Evolutionary conservation across 2,329 filamentous ascomycete genomes (phyloP).

Genomic region (Penicillium rolfsii): DNA sequence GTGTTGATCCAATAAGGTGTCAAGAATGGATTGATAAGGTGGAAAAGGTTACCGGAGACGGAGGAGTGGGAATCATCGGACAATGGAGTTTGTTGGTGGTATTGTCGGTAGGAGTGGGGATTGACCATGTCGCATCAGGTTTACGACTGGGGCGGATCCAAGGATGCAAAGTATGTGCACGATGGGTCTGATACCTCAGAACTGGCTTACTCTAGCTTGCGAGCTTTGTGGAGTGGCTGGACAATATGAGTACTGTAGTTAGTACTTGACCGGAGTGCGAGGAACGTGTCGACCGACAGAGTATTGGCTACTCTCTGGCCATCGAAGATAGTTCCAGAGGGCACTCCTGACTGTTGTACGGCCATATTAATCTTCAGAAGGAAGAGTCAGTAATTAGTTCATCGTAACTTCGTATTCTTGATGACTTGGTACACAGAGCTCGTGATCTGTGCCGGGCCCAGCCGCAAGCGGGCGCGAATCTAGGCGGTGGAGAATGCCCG

Average conservation of each 20-base stretch:
- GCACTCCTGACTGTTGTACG: background rate
- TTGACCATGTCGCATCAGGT: constrained; percentile 14
- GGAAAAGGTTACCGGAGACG: constrained; percentile 3
- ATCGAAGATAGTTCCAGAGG: too few relatives aligned
- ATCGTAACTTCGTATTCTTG: too few relatives aligned
- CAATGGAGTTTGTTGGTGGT: constrained; percentile 3
- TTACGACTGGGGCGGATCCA: constrained; percentile 7
- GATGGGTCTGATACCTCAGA: background rate
- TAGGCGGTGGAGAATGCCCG: background rate
- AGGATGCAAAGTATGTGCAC: background rate
- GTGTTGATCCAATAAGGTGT: constrained; percentile 8
- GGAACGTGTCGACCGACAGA: background rate
- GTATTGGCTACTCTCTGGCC: background rate
- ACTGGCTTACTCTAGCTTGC: background rate
- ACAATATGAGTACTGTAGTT: background rate
- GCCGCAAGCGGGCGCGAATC: constrained; percentile 7
- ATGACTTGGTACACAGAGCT: too few relatives aligned
- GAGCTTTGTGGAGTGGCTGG: background rate
- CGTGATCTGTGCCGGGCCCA: background rate
- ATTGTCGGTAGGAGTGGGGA: constrained; percentile 5
- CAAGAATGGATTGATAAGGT: background rate
- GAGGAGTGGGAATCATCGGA: background rate
- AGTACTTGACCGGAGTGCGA: background rate
- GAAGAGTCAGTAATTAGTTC: too few relatives aligned
- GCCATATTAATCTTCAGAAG: background rate